Conservation (phyloP, 257 asterid species). For the Verbena officinalis region DNA sequence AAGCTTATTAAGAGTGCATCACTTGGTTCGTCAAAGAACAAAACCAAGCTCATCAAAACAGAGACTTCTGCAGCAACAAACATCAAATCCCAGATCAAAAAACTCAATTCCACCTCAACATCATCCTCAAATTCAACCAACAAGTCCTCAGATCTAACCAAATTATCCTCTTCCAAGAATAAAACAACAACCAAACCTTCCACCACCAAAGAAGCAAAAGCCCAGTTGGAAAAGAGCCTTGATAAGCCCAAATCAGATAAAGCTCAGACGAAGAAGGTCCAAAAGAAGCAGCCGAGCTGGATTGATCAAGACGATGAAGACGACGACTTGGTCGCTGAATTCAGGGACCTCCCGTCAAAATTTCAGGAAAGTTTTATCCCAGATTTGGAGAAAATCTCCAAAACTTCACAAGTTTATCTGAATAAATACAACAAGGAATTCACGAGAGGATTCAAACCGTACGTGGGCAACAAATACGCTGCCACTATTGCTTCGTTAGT, state of each 20-base stretch:
- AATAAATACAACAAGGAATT: slow-evolving; percentile 73
- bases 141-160: slow-evolving; percentile 60
- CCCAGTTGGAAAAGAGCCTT: slow-evolving; percentile 29
- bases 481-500: slow-evolving; percentile 62
- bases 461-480: slow-evolving; percentile 85
- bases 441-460: slow-evolving; percentile 76
- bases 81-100: slow-evolving; percentile 57
- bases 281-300: slow-evolving; percentile 40
- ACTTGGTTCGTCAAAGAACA: slow-evolving; percentile 38
- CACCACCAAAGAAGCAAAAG: slow-evolving; percentile 35
- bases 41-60: slow-evolving; percentile 45
- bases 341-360: slow-evolving; percentile 68
- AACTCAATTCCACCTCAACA: slow-evolving; percentile 70
- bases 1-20: slow-evolving; percentile 23
- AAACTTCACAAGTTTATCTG: slow-evolving; percentile 64
- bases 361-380: slow-evolving; percentile 81
- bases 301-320: slow-evolving; percentile 49
- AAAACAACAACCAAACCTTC: slow-evolving; percentile 52
- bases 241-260: slow-evolving; percentile 31
- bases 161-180: slow-evolving; percentile 43
- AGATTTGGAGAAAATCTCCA: slow-evolving; percentile 74
- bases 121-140: slow-evolving; percentile 38
- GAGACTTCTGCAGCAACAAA: slow-evolving; percentile 20
- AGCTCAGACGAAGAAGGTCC: slow-evolving; percentile 31
- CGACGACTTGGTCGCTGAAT: slow-evolving; percentile 62